Evolutionary conservation across 2,329 filamentous ascomycete genomes (phyloP).

Genomic region (Epichloe sp.): DNA sequence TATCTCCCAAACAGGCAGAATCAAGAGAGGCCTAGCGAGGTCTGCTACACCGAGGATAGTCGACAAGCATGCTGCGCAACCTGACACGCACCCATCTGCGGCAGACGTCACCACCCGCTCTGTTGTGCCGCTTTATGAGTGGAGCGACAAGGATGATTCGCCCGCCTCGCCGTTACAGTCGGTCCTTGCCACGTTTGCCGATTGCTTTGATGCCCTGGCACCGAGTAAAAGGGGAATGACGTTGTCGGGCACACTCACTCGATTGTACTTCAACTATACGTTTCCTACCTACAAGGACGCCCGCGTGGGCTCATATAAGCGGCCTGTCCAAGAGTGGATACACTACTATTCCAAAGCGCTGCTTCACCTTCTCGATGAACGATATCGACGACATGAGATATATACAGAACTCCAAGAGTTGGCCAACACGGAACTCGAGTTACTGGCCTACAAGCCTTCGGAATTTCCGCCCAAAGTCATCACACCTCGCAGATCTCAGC

Average conservation of each 20-base stretch:
- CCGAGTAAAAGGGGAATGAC: slow-evolving; percentile 14
- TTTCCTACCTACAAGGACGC: slow-evolving; percentile 17
- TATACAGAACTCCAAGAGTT: slow-evolving; percentile 21
- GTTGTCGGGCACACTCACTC: slow-evolving; percentile 12
- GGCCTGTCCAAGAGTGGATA: slow-evolving; percentile 28
- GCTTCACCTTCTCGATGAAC: slow-evolving; percentile 20
- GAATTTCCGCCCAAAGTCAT: slow-evolving; percentile 15
- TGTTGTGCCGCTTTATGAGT: neutral
- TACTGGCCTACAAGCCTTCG: slow-evolving; percentile 15
- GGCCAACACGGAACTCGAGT: slow-evolving; percentile 14
- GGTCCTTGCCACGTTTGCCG: slow-evolving; percentile 16
- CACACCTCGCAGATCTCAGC: slow-evolving; percentile 11
- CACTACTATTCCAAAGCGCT: slow-evolving; percentile 32
- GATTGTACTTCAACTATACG: slow-evolving; percentile 20
- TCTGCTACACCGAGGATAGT: neutral
- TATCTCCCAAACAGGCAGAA: neutral
- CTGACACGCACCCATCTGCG: neutral
- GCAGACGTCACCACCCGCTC: neutral
- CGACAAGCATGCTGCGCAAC: neutral
- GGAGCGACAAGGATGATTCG: neutral
- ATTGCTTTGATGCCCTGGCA: slow-evolving; percentile 7
- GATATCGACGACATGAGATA: slow-evolving; percentile 20
- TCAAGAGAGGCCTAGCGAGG: neutral
- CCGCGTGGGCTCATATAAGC: slow-evolving; percentile 23
- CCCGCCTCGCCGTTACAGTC: slow-evolving; percentile 13